Percentiles rank a stretch among this genome's conserved stretches.
Evolutionary conservation across 2,329 filamentous ascomycete genomes (phyloP).

Genomic region (Biscogniauxia mediterranea): DNA sequence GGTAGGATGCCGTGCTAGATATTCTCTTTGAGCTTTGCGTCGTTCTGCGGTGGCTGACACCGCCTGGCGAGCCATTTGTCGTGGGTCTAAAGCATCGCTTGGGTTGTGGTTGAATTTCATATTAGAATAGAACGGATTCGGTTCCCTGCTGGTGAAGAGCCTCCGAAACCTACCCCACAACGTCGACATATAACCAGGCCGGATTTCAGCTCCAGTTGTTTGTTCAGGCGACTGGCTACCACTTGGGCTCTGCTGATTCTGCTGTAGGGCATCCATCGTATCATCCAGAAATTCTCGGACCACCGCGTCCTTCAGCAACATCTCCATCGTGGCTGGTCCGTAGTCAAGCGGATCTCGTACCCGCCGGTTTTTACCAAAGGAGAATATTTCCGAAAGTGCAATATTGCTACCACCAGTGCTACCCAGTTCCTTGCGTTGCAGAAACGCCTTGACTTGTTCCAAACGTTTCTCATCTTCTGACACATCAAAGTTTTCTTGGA

Average conservation of each 20-base stretch:
- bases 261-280: slow-evolving; percentile 46
- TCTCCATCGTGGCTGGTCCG: slow-evolving; percentile 87
- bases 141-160: slow-evolving; percentile 64
- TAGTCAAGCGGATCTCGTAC: slow-evolving; percentile 85
- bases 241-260: slow-evolving; percentile 14
- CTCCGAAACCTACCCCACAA: slow-evolving; percentile 60
- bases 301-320: slow-evolving; percentile 94
- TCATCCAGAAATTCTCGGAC: slow-evolving; percentile 94
- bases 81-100: slow-evolving; percentile 78
- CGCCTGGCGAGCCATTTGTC: slow-evolving; percentile 86
- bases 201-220: slow-evolving; percentile 42
- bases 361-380: slow-evolving; percentile 57
- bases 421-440: slow-evolving; percentile 85
- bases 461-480: slow-evolving; percentile 97
- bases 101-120: slow-evolving; percentile 61
- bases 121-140: slow-evolving; percentile 92
- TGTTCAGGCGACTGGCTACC: slow-evolving; percentile 34
- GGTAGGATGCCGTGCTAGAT: slow-evolving; percentile 77
- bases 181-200: slow-evolving; percentile 58
- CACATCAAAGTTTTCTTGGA: slow-evolving; percentile 98
- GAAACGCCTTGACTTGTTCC: slow-evolving; percentile 92
- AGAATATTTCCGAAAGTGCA: slow-evolving; percentile 69
- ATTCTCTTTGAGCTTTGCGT: slow-evolving; percentile 87
- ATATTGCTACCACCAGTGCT: slow-evolving; percentile 68
- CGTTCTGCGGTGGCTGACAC: slow-evolving; percentile 79